phyloP scores from a whole-genome alignment of 306 rosid species.

The Rosa rugosa region DNA sequence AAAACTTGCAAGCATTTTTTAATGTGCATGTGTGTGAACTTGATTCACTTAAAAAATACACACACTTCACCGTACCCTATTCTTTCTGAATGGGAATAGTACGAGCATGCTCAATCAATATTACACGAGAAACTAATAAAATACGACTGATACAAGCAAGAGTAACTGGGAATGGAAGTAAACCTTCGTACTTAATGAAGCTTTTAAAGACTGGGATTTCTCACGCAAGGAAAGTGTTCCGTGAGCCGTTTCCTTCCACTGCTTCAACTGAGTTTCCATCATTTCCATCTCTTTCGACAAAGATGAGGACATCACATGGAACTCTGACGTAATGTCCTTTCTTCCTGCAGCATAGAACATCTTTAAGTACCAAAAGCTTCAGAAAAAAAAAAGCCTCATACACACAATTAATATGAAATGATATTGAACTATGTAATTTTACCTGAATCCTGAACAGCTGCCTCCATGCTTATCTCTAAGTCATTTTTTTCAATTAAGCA shows the following conservation, averaged over 20 bases:
- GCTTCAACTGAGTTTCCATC: conserved; percentile 89
- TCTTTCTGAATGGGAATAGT: neutral
- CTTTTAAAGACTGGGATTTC: conserved; percentile 60
- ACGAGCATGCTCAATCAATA: neutral
- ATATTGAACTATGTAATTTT: conserved; percentile 27
- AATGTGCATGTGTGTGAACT: neutral
- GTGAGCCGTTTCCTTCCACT: conserved; percentile 87
- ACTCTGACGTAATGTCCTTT: conserved; percentile 85
- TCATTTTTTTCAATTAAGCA: conserved; percentile 68
- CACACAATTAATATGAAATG: conserved; percentile 4
- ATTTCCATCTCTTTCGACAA: conserved; percentile 93
- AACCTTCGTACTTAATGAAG: conserved; percentile 62
- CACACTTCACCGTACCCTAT: neutral
- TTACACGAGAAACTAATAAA: neutral
- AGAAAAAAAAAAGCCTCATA: neutral
- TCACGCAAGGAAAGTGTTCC: conserved; percentile 75
- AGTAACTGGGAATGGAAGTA: conserved; percentile 14
- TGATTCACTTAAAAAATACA: neutral
- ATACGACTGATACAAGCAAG: neutral
- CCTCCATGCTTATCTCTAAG: conserved; percentile 79
- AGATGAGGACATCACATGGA: conserved; percentile 86
- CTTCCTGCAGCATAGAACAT: conserved; percentile 63
- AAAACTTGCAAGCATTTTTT: neutral
- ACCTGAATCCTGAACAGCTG: conserved; percentile 84
- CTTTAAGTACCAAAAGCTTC: conserved; percentile 38